Conservation (phyloP, 768 basidiomycete species). For the Termitomyces sp. region DNA sequence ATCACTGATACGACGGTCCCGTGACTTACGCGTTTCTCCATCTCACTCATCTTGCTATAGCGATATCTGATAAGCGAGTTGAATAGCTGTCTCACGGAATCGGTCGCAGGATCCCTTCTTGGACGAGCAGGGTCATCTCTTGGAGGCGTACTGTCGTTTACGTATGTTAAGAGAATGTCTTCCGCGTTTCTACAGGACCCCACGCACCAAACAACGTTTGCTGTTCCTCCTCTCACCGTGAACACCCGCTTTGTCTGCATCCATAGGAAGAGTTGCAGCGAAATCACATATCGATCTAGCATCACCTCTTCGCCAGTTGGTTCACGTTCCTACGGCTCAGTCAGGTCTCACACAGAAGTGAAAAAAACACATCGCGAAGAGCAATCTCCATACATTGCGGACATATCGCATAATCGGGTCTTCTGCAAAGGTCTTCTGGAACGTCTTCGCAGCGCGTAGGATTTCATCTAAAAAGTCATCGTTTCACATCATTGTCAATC, state of each 20-base stretch:
- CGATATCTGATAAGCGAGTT: not conserved
- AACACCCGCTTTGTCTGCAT: conserved; percentile 17
- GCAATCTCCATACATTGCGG: conserved; percentile 5
- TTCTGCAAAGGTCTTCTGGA: conserved; percentile 7
- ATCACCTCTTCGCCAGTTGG: not conserved
- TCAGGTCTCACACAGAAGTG: not conserved
- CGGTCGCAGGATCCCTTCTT: not conserved
- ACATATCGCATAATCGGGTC: conserved; percentile 18
- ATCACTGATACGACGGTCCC: not conserved
- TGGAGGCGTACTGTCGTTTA: not conserved
- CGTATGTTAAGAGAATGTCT: not conserved
- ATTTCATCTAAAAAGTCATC: not conserved
- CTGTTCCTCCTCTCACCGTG: conserved; percentile 18
- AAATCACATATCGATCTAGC: conserved; percentile 1
- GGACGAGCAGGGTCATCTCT: not conserved
- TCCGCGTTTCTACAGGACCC: not conserved
- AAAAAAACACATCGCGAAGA: not conserved
- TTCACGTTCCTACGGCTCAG: not conserved
- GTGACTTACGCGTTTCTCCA: conserved; percentile 1
- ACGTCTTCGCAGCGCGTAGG: conserved; percentile 16
- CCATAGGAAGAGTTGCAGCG: conserved; percentile 9
- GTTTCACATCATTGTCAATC: not conserved
- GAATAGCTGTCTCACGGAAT: not conserved
- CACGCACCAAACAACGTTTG: conserved; percentile 19
- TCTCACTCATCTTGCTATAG: not conserved